Percentiles rank a stretch among this genome's conserved stretches.
Conservation (phyloP, 306 rosid genomes). For the Lotus japonicus region DNA sequence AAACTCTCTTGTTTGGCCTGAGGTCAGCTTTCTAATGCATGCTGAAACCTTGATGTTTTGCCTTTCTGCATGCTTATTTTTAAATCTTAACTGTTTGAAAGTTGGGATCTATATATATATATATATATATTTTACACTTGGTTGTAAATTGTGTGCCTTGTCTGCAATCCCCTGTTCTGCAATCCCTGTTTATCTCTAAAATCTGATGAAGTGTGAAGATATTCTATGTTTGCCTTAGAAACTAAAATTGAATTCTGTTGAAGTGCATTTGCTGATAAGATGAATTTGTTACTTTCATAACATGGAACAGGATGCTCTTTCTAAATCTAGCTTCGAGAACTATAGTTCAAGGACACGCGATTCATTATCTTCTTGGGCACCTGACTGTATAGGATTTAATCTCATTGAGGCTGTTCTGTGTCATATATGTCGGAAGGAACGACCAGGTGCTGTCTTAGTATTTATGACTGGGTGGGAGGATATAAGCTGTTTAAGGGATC, state of each 20-base stretch:
- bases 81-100: neutral
- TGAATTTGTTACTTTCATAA: slow-evolving; percentile 19
- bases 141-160: neutral
- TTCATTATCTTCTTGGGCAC: slow-evolving; percentile 78
- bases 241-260: neutral
- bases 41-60: slow-evolving; percentile 2
- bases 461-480: slow-evolving; percentile 99
- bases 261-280: neutral
- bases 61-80: slow-evolving; percentile 1
- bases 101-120: neutral
- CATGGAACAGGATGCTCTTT: slow-evolving; percentile 75
- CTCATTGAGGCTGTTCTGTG: slow-evolving; percentile 93
- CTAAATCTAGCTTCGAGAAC: slow-evolving; percentile 68
- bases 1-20: neutral
- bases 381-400: slow-evolving; percentile 92
- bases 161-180: neutral
- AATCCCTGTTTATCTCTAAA: neutral
- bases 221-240: slow-evolving; percentile 3
- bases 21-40: slow-evolving; percentile 8
- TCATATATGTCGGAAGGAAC: slow-evolving; percentile 93
- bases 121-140: neutral
- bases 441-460: slow-evolving; percentile 89
- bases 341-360: slow-evolving; percentile 80
- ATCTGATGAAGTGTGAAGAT: neutral
- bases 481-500: slow-evolving; percentile 87